These are phyloP conservation scores for Debaryomyces udenii DNA, from an alignment of 1,139 yeast species.

Conservation along the genomic window DNA sequence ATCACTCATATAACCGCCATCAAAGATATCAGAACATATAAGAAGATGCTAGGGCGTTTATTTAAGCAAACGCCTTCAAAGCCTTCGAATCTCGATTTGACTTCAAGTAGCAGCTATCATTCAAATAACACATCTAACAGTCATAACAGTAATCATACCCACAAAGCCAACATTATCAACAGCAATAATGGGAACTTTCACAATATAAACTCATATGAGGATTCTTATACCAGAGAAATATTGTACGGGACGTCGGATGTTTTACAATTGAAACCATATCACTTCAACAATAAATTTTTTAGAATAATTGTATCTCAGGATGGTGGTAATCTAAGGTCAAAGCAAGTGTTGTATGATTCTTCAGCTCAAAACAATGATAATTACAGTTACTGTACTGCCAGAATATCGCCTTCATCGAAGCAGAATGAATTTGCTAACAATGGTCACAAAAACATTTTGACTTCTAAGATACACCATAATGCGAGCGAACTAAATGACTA, in stretches of 20 bases:
- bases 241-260: slow-evolving; percentile 45
- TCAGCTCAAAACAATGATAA: slow-evolving; percentile 21
- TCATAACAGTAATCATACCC: neutral
- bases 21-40: slow-evolving; percentile 1
- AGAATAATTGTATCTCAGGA: slow-evolving; percentile 55
- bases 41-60: slow-evolving; percentile 31
- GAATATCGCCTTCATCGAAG: neutral
- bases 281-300: slow-evolving; percentile 38
- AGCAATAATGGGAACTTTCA: slow-evolving; percentile 13
- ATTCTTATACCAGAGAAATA: slow-evolving; percentile 45
- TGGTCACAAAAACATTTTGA: slow-evolving; percentile 17
- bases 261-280: slow-evolving; percentile 31
- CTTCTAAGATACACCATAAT: slow-evolving; percentile 41
- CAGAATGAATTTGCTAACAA: slow-evolving; percentile 2
- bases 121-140: neutral
- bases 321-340: slow-evolving; percentile 51
- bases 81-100: neutral
- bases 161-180: slow-evolving; percentile 10
- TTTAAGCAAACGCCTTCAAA: slow-evolving; percentile 23
- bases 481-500: slow-evolving; percentile 49
- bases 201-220: slow-evolving; percentile 36
- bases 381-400: neutral
- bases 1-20: neutral
- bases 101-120: neutral
- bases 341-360: slow-evolving; percentile 54